A percentile compares a stretch with the other conserved stretches of the same genome.
These are phyloP conservation scores for Bremia lactucae DNA, from an alignment of 352 stramenopile genomes.

Conservation along the genomic window DNA sequence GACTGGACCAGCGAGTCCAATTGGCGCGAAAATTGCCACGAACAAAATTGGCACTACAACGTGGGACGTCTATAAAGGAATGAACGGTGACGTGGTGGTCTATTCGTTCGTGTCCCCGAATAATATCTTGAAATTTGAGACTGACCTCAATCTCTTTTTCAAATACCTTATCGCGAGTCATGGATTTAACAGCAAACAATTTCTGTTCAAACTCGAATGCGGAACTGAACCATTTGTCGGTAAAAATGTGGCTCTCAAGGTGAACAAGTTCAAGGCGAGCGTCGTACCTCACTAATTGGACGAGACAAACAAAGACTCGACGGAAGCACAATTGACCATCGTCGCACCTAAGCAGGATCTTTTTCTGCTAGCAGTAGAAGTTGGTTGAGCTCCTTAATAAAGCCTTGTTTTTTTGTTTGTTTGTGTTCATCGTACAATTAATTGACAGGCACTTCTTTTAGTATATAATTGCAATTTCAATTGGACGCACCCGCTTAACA, in stretches of 20 bases:
- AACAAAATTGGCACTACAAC: constrained; percentile 16
- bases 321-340: constrained; percentile 5
- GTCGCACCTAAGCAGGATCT: too few species aligned
- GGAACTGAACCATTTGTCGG: constrained; percentile 29
- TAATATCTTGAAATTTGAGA: constrained; percentile 17
- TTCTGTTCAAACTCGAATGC: constrained; percentile 29
- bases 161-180: constrained; percentile 23
- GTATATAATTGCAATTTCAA: too few species aligned
- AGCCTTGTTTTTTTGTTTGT: too few species aligned
- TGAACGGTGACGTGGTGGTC: constrained; percentile 27
- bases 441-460: too few species aligned
- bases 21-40: constrained; percentile 21
- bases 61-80: constrained; percentile 25
- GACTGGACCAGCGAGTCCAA: constrained; percentile 22
- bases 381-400: too few species aligned
- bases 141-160: constrained; percentile 28
- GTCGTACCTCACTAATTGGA: constrained; percentile 8
- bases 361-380: too few species aligned
- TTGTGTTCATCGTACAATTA: too few species aligned
- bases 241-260: constrained; percentile 17
- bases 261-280: constrained; percentile 23
- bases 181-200: constrained; percentile 24
- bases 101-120: constrained; percentile 32
- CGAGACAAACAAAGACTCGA: constrained; percentile 10
- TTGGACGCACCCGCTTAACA: too few species aligned